Evolutionary conservation across 202 grass and related monocot species (phyloP).

Genomic region (Thinopyrum obtusiflorum): DNA sequence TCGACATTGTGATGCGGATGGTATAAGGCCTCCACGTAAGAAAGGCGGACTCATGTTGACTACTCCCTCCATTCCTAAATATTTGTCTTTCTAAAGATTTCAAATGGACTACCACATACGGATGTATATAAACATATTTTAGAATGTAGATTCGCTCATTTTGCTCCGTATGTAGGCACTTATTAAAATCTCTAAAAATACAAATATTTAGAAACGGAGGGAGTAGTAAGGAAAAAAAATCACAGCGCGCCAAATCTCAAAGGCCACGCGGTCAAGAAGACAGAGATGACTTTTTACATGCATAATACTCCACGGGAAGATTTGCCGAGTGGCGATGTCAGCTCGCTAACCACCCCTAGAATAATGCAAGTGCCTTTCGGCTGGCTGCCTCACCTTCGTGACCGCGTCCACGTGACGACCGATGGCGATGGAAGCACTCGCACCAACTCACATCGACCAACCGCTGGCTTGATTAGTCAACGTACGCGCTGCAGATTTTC

Average conservation of each 20-base stretch:
- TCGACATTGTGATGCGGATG: too few species aligned
- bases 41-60: too few species aligned
- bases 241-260: not conserved
- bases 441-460: slow-evolving; percentile 24
- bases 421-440: not conserved
- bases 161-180: too few species aligned
- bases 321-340: slow-evolving; percentile 5
- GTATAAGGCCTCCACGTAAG: too few species aligned
- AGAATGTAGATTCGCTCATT: too few species aligned
- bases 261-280: not conserved
- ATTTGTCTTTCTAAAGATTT: too few species aligned
- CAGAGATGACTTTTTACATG: not conserved
- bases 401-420: slow-evolving; percentile 6
- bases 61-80: too few species aligned
- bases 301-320: slow-evolving; percentile 4
- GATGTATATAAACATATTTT: too few species aligned
- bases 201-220: too few species aligned
- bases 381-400: slow-evolving; percentile 20
- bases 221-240: not conserved
- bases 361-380: not conserved
- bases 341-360: slow-evolving; percentile 16
- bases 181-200: too few species aligned
- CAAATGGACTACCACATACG: too few species aligned
- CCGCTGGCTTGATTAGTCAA: slow-evolving; percentile 33
- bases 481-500: slow-evolving; percentile 45